These are phyloP conservation scores for Euphorbia celastroides DNA, from an alignment of 441 rosid species.

Conservation along the genomic window DNA sequence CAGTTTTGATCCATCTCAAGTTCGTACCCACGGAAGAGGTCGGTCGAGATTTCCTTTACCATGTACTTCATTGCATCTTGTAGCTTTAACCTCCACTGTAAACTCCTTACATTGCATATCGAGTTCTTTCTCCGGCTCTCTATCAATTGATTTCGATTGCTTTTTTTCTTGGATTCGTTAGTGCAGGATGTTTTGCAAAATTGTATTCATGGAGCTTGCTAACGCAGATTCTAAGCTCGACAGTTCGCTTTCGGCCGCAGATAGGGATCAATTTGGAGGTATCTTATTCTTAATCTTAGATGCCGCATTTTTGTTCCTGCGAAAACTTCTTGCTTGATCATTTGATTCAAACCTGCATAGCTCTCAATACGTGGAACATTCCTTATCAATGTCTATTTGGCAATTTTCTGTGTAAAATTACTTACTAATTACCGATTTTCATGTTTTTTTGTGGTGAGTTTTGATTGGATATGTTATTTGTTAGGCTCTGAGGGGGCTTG, in stretches of 20 bases:
- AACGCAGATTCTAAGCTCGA: conserved; percentile 5
- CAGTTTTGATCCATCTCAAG: neutral
- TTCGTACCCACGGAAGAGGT: neutral
- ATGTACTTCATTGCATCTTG: neutral
- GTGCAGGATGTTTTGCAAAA: neutral
- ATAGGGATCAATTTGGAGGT: conserved; percentile 20
- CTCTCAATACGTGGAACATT: neutral
- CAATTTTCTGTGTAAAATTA: neutral
- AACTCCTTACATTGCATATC: neutral
- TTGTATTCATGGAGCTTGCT: conserved; percentile 12
- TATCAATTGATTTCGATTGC: neutral
- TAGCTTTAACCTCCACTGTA: neutral
- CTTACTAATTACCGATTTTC: neutral
- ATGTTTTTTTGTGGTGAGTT: neutral
- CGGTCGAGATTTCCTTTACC: neutral
- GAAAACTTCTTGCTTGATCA: neutral
- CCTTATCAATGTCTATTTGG: neutral
- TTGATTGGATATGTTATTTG: neutral
- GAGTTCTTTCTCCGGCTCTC: neutral
- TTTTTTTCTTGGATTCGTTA: neutral
- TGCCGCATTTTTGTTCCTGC: neutral
- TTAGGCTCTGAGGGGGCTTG: conserved; percentile 26
- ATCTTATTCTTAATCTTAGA: neutral
- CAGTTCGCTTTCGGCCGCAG: conserved; percentile 15
- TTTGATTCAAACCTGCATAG: neutral